Conservation (phyloP, 2,329 filamentous ascomycete species). For the Aspergillus ibericus region DNA sequence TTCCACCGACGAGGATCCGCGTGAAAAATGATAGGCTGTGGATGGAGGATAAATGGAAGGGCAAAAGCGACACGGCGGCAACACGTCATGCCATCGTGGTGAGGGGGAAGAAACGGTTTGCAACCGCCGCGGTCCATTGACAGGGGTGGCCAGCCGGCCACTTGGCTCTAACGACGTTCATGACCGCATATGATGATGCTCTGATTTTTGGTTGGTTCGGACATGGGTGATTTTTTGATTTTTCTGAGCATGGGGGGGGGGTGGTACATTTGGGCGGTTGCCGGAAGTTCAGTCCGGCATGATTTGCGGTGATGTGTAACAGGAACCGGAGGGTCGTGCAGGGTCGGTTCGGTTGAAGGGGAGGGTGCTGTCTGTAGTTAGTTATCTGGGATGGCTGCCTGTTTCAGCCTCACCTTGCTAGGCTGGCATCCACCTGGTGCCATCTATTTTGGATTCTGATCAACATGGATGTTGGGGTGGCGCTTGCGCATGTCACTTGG, state of each 20-base stretch:
- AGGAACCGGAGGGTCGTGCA: conserved; percentile 14
- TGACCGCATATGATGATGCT: conserved; percentile 1
- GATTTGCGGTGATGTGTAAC: conserved; percentile 14
- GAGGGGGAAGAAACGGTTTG: background rate
- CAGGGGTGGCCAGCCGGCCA: background rate
- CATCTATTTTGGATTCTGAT: conserved; percentile 13
- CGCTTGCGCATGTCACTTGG: conserved; percentile 12
- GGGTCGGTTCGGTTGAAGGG: conserved; percentile 7
- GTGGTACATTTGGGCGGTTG: conserved; percentile 5
- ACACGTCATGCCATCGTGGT: conserved; percentile 2
- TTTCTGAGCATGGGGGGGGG: background rate
- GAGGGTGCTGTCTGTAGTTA: background rate
- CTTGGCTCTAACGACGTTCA: background rate
- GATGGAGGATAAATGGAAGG: background rate
- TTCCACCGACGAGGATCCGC: conserved; percentile 55
- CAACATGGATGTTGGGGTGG: conserved; percentile 14
- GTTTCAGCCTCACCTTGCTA: conserved; percentile 12
- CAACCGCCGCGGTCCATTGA: background rate
- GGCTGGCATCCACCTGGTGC: conserved; percentile 4
- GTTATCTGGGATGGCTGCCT: conserved; percentile 10
- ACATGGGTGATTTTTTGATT: background rate
- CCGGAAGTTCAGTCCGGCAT: conserved; percentile 12
- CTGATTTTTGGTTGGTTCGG: background rate
- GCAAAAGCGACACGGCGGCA: background rate
- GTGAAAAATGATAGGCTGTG: conserved; percentile 13